These are phyloP conservation scores for Lasiodiplodia hormozganensis DNA, from an alignment of 2,329 filamentous ascomycete genomes.

Conservation along the genomic window DNA sequence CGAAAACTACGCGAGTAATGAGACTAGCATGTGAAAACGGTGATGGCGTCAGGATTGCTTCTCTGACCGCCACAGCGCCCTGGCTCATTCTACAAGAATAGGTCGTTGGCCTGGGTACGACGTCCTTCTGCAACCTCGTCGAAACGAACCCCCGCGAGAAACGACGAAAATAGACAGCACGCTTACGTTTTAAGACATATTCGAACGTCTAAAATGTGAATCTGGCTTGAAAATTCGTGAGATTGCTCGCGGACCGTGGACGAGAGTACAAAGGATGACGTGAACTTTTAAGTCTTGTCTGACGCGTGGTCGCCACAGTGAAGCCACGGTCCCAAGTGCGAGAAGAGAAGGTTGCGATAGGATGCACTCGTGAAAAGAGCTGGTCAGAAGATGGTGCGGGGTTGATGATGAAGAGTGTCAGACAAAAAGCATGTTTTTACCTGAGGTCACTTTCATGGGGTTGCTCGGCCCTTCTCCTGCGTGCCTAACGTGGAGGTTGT, in stretches of 20 bases:
- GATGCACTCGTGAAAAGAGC: neutral
- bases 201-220: constrained; percentile 27
- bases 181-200: neutral
- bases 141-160: neutral
- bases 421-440: neutral
- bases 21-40: neutral
- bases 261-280: neutral
- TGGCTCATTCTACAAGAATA: constrained; percentile 1
- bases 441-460: too few species aligned
- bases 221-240: constrained; percentile 12
- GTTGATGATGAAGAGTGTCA: neutral
- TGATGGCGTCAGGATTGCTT: neutral
- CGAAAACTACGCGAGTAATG: constrained; percentile 13
- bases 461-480: neutral
- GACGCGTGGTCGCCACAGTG: neutral
- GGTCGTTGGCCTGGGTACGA: neutral
- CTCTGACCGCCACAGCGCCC: neutral
- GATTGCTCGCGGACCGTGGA: neutral
- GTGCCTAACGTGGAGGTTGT: neutral
- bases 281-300: neutral
- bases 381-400: neutral
- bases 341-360: neutral
- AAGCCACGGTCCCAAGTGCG: neutral
- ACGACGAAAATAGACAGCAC: neutral
- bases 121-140: neutral